Conservation (phyloP, 2,329 filamentous ascomycete genomes). For the Cladosporium austrohemisphaericum region DNA sequence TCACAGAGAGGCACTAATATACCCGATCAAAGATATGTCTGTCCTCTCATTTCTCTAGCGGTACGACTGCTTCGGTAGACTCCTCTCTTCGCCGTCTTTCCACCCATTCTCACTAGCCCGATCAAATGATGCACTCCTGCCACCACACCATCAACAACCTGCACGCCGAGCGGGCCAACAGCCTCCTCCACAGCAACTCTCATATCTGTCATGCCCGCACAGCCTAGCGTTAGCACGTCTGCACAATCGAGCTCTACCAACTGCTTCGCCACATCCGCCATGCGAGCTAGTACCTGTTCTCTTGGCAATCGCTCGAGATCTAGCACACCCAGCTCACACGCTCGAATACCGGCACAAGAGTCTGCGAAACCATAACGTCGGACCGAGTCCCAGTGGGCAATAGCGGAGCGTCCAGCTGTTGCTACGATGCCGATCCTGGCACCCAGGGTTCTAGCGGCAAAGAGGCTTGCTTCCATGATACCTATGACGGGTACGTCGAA, state of each 20-base stretch:
- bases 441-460: conserved; percentile 49
- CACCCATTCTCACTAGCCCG: conserved; percentile 44
- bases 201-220: conserved; percentile 50
- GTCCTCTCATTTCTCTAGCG: conserved; percentile 37
- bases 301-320: conserved; percentile 42
- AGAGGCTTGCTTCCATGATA: conserved; percentile 51
- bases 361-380: conserved; percentile 40
- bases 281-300: conserved; percentile 38
- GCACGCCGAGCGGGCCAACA: conserved; percentile 42
- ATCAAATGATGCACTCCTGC: conserved; percentile 46
- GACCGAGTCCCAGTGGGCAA: conserved; percentile 41
- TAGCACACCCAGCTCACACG: conserved; percentile 43
- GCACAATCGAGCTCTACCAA: conserved; percentile 40
- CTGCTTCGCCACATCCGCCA: conserved; percentile 38
- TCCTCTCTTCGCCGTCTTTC: conserved; percentile 45
- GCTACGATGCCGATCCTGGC: conserved; percentile 45
- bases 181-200: conserved; percentile 45
- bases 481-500: conserved; percentile 44
- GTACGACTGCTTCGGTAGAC: conserved; percentile 39
- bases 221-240: conserved; percentile 45
- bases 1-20: too few relatives aligned
- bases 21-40: conserved; percentile 43
- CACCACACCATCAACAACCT: conserved; percentile 52
- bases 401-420: conserved; percentile 38
- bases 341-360: conserved; percentile 43